phyloP scores from a whole-genome alignment of 805 yeast genomes.

The Ogataea pini region DNA sequence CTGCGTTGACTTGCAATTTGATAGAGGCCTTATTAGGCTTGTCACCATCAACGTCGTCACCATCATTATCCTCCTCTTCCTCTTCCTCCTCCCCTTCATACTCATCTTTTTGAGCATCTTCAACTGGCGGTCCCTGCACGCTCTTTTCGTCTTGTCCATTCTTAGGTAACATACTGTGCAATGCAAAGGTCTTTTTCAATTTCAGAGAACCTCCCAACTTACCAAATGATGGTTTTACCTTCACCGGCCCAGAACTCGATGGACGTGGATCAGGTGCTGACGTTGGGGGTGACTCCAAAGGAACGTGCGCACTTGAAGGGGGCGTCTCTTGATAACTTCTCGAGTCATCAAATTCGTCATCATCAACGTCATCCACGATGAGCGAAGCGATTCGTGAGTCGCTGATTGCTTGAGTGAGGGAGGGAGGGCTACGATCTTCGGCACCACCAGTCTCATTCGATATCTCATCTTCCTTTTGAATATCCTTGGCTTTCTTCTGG shows the following conservation, averaged over 20 bases:
- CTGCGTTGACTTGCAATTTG: slow-evolving; percentile 22
- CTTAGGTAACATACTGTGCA: neutral
- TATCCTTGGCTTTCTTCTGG: neutral
- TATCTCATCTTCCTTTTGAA: neutral
- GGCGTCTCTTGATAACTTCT: slow-evolving; percentile 5
- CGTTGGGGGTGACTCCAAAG: slow-evolving; percentile 13
- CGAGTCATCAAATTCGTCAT: slow-evolving; percentile 5
- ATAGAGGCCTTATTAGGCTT: slow-evolving; percentile 9
- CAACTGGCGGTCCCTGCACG: neutral
- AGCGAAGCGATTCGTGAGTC: no score
- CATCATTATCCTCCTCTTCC: slow-evolving; percentile 12
- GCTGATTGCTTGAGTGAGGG: no score
- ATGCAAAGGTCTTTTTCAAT: slow-evolving; percentile 2
- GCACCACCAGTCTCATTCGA: no score
- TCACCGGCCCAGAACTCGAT: neutral
- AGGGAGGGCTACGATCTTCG: no score
- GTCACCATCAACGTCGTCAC: slow-evolving; percentile 6
- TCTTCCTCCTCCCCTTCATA: neutral
- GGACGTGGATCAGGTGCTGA: slow-evolving; percentile 9
- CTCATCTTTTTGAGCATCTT: neutral
- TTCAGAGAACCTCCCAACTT: slow-evolving; percentile 6
- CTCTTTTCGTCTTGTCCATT: neutral
- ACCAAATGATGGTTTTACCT: neutral
- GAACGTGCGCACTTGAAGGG: slow-evolving; percentile 3
- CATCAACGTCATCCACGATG: neutral